Base-by-base conservation (phyloP, 768 basidiomycete species). In the Megacollybia marginata region DNA sequence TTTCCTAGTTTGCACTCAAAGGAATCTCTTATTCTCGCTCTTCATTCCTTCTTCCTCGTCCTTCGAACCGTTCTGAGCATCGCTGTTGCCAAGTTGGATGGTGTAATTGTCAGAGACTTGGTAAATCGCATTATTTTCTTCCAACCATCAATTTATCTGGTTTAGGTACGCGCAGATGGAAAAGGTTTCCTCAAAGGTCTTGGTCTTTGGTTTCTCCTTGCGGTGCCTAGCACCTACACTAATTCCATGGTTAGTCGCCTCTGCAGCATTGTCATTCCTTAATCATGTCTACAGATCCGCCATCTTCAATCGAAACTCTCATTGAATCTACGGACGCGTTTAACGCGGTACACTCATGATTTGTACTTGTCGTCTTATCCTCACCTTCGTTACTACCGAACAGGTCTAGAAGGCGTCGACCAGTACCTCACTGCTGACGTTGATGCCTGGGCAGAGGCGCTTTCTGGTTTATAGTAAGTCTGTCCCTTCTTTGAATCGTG, bases 341-440 rank as follows among this genome's bases (percentile, higher is more conserved):
- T 97, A 20, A 93, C 92, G 0, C 82, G 90, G 28, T 97, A 96
- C 64, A 83, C 86, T 0, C 86, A 94, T 61, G 93, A 95, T 61
- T 74, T 98, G 11, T 97, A 98, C 63, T 80, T 98, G 50, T 87
- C 85, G 19, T 77, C 83, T 0, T 67, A 75, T 3, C 87, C 84
- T 4, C 65, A 88, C 50, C 67, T 90, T 23, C 77, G 85, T 10
- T 91, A 91, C 60, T 86, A 87, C 62, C 73, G 76, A 43, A 61
- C 73, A 9, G 70, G 73, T 6, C 72, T 81, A 12, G 88, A 91
- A 23, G 87, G 87, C 4, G 76, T 91, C 18, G 92, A 93, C 57
- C 92, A 95, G 65, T 93, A 92, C 62, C 82, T 97, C 56, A 96
- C 95, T 1, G 85, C 91, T 11, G 95, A 98, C 60, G 80, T 98